These are phyloP conservation scores for Penicillium sp. DNA, from an alignment of 2,329 filamentous ascomycete species.

Conservation along the genomic window DNA sequence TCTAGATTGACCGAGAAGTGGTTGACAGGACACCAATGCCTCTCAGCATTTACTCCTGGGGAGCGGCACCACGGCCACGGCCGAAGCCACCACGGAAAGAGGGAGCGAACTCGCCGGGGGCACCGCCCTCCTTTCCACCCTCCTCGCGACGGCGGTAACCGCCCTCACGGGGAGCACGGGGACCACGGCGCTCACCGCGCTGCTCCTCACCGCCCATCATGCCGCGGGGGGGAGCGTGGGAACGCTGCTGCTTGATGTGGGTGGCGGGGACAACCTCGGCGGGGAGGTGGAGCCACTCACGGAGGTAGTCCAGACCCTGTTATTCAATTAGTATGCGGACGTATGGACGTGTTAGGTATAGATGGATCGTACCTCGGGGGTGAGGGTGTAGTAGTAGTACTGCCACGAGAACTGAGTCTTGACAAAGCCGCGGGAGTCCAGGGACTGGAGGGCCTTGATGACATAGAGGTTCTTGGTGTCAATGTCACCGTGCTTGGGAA, in stretches of 20 bases:
- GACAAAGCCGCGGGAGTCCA: constrained; percentile 96
- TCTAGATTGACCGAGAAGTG: constrained; percentile 36
- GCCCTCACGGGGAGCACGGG: constrained; percentile 76
- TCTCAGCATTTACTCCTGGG: constrained; percentile 55
- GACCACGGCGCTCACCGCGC: constrained; percentile 66
- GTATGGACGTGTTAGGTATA: too few relatives aligned
- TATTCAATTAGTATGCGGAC: constrained; percentile 3
- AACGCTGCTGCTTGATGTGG: constrained; percentile 99
- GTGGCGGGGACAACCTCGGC: constrained; percentile 99
- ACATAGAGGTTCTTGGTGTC: constrained; percentile 99
- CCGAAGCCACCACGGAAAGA: constrained; percentile 90
- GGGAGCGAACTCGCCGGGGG: constrained; percentile 87
- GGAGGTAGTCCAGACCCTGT: constrained; percentile 96
- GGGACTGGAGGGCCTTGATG: constrained; percentile 98
- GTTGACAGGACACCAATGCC: constrained; percentile 31
- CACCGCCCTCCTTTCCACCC: constrained; percentile 82
- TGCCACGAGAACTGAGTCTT: constrained; percentile 99
- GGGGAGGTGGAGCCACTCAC: constrained; percentile 99
- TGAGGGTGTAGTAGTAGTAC: constrained; percentile 99
- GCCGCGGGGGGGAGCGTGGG: constrained; percentile 94
- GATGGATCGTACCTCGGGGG: constrained; percentile 63
- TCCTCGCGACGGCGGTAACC: constrained; percentile 89
- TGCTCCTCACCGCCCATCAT: constrained; percentile 92
- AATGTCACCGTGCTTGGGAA: constrained; percentile 95
- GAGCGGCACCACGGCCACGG: constrained; percentile 79